Evolutionary conservation across 2,329 filamentous ascomycete species (phyloP), one percentile per base, ranked within the genome.

Genomic region (Aspergillus caelatus): DNA sequence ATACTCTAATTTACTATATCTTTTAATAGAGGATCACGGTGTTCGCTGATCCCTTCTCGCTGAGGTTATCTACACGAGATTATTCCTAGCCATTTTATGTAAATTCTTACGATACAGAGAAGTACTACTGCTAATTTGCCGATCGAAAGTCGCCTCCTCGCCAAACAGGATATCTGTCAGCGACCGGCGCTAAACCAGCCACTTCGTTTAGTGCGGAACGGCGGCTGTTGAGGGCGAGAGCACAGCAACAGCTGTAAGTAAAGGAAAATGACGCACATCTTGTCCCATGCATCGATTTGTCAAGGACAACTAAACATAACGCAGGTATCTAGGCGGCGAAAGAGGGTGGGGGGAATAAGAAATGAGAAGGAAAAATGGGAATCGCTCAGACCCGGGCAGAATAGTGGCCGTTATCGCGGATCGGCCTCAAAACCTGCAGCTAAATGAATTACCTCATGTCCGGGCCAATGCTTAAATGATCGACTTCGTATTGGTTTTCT

Each of bases 381-480:
- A 55, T 21, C 3, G 34, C 52, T 26, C 52, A 55, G 34, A 55
- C 11, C 32, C 10, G 41, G 32, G 2, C 52, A 55, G 11, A 32
- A 55, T 54, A 55, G 12, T 16, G 32, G 34, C n/a, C 23, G 52
- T 55, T 39, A 55, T 55, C 32, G 34, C 12, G 12, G 32, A 54
- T 54, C 52, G 52, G 52, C 52, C 34, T 30, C 36, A 55, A 39
- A 28, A 26, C 12, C 36, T 39, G 58, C 58, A 60, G 48, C 58
- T 60, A 60, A 60, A 60, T 28, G 11, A 41, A 21, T 32, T 55
- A 39, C 34, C 26, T 14, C 32, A 39, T 16, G 45, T 14, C 62
- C 48, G 58, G 62, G 32, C 46, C 36, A 57, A 34, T 58, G 45
- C 54, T 63, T 61, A 64, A 54, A 48, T 57, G 54, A 64, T 64